Percentiles rank a stretch among this genome's conserved stretches.
These are phyloP conservation scores for Colletotrichum sublineola DNA, from an alignment of 2,329 filamentous ascomycete genomes.

Conservation along the genomic window DNA sequence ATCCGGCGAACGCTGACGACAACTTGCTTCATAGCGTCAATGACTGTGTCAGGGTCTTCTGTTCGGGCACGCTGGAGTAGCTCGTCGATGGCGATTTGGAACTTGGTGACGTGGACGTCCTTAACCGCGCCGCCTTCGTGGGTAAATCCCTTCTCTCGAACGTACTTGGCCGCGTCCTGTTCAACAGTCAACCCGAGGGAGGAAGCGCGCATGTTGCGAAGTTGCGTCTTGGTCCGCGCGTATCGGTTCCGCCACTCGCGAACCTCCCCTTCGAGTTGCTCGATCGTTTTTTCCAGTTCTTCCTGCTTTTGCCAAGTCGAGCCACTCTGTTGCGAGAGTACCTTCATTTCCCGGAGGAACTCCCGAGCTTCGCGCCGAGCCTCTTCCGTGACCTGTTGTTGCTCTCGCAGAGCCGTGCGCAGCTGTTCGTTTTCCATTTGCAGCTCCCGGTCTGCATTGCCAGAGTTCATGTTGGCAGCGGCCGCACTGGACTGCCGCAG, in stretches of 20 bases:
- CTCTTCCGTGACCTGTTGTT: conserved; percentile 87
- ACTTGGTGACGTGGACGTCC: conserved; percentile 93
- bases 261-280: conserved; percentile 83
- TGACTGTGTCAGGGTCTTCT: conserved; percentile 79
- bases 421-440: conserved; percentile 78
- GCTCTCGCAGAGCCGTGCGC: conserved; percentile 74
- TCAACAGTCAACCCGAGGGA: conserved; percentile 80
- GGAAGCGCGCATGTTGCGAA: conserved; percentile 83
- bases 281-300: conserved; percentile 79
- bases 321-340: conserved; percentile 83
- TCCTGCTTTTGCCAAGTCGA: conserved; percentile 86
- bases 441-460: conserved; percentile 65
- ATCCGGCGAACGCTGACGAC: conserved; percentile 87
- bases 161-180: conserved; percentile 76
- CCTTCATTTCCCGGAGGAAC: conserved; percentile 90
- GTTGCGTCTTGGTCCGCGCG: conserved; percentile 87
- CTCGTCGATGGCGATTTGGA: conserved; percentile 95
- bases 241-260: conserved; percentile 93
- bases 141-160: conserved; percentile 76
- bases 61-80: conserved; percentile 82
- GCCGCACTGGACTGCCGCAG: conserved; percentile 53
- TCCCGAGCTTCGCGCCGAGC: conserved; percentile 86
- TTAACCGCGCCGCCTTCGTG: conserved; percentile 83
- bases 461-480: conserved; percentile 44
- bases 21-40: conserved; percentile 89